Evolutionary conservation across 83 land plant species (phyloP), one percentile per base, ranked within the genome.

Genomic region (Isoetes engelmannii): DNA sequence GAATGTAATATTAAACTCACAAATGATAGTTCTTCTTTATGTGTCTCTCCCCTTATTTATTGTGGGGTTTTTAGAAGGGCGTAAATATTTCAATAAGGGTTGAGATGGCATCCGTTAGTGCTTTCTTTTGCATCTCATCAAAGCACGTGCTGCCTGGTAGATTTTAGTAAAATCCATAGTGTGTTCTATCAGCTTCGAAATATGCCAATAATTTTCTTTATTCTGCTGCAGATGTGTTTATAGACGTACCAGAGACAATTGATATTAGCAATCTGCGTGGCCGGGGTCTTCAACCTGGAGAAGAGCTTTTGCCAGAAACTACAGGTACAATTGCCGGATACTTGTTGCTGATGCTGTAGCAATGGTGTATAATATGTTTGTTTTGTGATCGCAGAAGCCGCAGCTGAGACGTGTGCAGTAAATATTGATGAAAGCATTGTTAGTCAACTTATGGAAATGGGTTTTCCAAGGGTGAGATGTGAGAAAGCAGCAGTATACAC

Each of bases 221-320:
- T 28, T 50, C 57, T 44, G 42, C 19, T 61, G 5, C 81, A 95
- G 99, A 95, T 89, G 99, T 95, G 9, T 92, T 89, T 74, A 82
- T 95, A 13, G 99, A 95, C 78, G 97, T 92, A 56, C 99, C 99
- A 59, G 99, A 95, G 69, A 82, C 73, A n/a, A 84, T 95, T 37
- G 93, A 95, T 69, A 87, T 95, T 45, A 84, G 82, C 51, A 80
- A 83, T 65, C 80, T 95, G 89, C 85, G 97, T 5, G 84, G 97
- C 81, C 83, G 84, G 47, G 99, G 99, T 8, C 63, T 82, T 59
- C 97, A 95, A 73, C 88, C 92, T 47, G 89, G 86, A 57, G 99
- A 95, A 65, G 95, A 95, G 74, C 81, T 89, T 15, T 82, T 95
- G 44, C 97, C 97, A 51, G 99, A 95, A 69, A 69, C 72, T 63